Percentiles rank a stretch among this genome's conserved stretches.
Conservation (phyloP, 768 basidiomycete genomes). For the Infundibulicybe gibba region DNA sequence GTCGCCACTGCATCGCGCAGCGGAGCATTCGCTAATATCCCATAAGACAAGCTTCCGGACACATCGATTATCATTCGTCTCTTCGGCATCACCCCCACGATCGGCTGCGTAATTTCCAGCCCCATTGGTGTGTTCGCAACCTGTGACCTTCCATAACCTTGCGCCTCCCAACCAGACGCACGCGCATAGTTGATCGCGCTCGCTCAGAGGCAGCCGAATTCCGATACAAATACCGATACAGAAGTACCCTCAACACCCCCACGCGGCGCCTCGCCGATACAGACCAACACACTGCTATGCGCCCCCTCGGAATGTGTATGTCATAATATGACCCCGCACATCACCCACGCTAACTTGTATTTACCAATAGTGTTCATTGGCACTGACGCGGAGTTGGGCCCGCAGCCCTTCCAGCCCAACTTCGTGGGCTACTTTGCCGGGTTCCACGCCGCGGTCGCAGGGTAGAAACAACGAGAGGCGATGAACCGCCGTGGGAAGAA, state of each 20-base stretch:
- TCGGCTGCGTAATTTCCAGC: conserved; percentile 99
- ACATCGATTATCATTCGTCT: conserved; percentile 91
- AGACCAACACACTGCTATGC: conserved; percentile 97
- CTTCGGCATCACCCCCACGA: conserved; percentile 93
- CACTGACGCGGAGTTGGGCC: conserved; percentile 84
- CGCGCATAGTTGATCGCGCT: conserved; percentile 83
- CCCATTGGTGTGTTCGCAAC: conserved; percentile 70
- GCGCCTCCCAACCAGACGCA: conserved; percentile 70
- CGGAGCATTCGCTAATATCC: conserved; percentile 2
- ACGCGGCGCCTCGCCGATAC: too few relatives aligned
- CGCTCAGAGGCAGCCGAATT: conserved; percentile 89
- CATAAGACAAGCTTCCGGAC: conserved; percentile 95
- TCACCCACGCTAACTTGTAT: neutral
- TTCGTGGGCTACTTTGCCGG: conserved; percentile 99
- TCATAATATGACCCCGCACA: conserved; percentile 1
- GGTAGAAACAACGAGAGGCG: conserved; percentile 96
- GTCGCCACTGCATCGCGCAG: neutral
- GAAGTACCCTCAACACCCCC: too few relatives aligned
- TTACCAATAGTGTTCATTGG: conserved; percentile 96
- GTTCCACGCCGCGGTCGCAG: conserved; percentile 94
- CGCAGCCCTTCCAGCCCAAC: conserved; percentile 98
- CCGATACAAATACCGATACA: too few relatives aligned
- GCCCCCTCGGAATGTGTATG: conserved; percentile 93
- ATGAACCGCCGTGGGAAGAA: conserved; percentile 99
- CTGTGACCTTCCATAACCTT: conserved; percentile 1